Evolutionary conservation across 2,329 filamentous ascomycete genomes (phyloP), one percentile per base, ranked within the genome.

Genomic region (Graphilbum fragrans): DNA sequence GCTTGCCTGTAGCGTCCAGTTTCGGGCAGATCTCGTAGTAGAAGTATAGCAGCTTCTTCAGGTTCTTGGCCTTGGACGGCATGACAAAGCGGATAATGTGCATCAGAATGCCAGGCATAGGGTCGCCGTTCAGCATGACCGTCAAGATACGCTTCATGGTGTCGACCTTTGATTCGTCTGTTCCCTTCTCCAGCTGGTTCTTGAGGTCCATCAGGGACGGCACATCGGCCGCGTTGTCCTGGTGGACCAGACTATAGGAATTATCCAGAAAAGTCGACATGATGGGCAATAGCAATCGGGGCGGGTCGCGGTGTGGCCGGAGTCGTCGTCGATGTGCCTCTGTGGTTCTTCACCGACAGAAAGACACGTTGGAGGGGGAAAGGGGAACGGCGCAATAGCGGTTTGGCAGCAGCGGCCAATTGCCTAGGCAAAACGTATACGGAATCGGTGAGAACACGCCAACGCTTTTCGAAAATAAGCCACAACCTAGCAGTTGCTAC

Each of bases 71-170:
- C 69, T 93, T 95, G 49, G 87, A 94, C 14, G 92, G 92, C 92
- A 98, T 98, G 54, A 98, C 88, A 61, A 98, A 98, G 61, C 92
- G 86, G 62, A 98, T 98, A 58, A 98, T 98, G 68, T 96, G 92
- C 92, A 98, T 98, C 53, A 98, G 79, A 18, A 98, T 73, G 52
- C 87, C 81, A 21, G 88, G 83, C 82, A 98, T 92, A 33, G 92
- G 81, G 58, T 98, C 90, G 52, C 92, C 92, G 61, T 96, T 96
- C 57, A 98, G 77, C 92, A 98, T 96, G 58, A 95, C 79, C 49
- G 86, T 94, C 58, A 96, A 69, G 60, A 98, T 87, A 67, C 80
- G 83, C 78, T 92, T 93, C 86, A 93, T 93, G 45, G 87, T 94
- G 52, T 94, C 87, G 61, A 90, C 72, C 71, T 95, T 95, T 57